Evolutionary conservation across 179 eudicot genomes (phyloP), one percentile per base, ranked within the genome.

Genomic region (Vitellaria paradoxa): DNA sequence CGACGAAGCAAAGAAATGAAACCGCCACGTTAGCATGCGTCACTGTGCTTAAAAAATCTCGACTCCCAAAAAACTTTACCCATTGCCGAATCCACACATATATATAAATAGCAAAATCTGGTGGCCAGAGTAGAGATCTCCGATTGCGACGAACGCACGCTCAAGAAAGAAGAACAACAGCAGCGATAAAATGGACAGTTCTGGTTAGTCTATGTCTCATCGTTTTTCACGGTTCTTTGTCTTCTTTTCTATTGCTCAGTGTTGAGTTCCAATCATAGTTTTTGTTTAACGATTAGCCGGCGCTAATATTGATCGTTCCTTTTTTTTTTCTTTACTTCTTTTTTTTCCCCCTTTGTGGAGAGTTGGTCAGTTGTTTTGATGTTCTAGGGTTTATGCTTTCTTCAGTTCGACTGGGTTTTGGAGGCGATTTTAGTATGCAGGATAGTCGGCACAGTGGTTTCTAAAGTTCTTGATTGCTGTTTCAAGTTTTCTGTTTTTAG

Each of bases 161-260:
- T 10, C 15, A 7, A 53, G 74, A 18, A 42, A 30, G 37, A 30
- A 30, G 37, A 30, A 30, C 14, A 21, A 12, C 37, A 63, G 6
- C 45, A 3, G n/a, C 12, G 7, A 24, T 2, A 6, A 45, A 57
- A 80, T 80, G 83, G 83, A 80, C 57, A 80, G 70, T 63, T 65
- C 79, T 65, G 79, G 83, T 76, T 45, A 40, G 82, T 53, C 12
- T 59, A 70, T 6, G 14, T 75, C 37, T 40, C 6, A 2, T 6
- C 14, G 60, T 30, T 24, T 20, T 24, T 60, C 14, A 0, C 6
- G 57, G 37, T 40, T 14, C 11, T 37, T 53, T n/a, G 49, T 52
- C 13, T 79, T 59, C 45, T 30, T n/a, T 40, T 37, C 26, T n/a
- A 47, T 18, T 47, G 18, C 7, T 65, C 68, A 15, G 68, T 65